These are phyloP conservation scores for Phytophthora sojae DNA, from an alignment of 352 stramenopile species.

Conservation along the genomic window DNA sequence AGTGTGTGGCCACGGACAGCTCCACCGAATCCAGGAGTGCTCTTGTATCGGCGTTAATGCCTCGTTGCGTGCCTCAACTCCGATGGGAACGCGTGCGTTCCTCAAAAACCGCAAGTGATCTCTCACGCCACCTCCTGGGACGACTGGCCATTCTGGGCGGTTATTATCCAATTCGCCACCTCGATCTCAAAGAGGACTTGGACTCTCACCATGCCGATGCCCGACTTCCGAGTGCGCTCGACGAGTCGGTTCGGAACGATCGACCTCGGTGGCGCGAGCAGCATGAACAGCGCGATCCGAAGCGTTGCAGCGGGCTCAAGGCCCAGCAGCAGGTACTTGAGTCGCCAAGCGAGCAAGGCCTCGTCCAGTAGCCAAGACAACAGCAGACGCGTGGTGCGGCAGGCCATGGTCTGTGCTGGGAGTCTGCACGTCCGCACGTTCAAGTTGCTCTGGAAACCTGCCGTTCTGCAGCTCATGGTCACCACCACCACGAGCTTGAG, in stretches of 20 bases:
- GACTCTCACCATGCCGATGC: conserved; percentile 25
- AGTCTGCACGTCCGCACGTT: conserved; percentile 41
- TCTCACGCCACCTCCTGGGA: conserved; percentile 12
- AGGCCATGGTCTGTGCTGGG: conserved; percentile 35
- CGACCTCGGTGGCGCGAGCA: conserved; percentile 6
- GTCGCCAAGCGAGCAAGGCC: conserved; percentile 12
- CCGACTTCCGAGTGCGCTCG: conserved; percentile 26
- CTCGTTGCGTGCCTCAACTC: conserved; percentile 19
- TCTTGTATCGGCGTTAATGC: conserved; percentile 12
- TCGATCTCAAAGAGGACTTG: conserved; percentile 14
- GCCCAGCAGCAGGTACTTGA: conserved; percentile 11
- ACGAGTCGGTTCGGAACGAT: conserved; percentile 17
- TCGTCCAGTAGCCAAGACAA: conserved; percentile 19
- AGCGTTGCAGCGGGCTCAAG: conserved; percentile 20
- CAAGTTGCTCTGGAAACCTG: conserved; percentile 47
- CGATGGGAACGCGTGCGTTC: conserved; percentile 20
- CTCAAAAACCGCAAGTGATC: conserved; percentile 17
- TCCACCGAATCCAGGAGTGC: conserved; percentile 14
- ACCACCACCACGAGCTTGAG: conserved; percentile 32
- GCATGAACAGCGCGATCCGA: conserved; percentile 22
- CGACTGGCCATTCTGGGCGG: conserved; percentile 7
- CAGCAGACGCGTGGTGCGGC: conserved; percentile 22
- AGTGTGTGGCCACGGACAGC: conserved; percentile 19
- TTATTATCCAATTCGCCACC: conserved; percentile 39
- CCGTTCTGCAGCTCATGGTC: conserved; percentile 38